phyloP scores from a whole-genome alignment of 2,329 filamentous ascomycete genomes.

The Delphinella strobiligena region DNA sequence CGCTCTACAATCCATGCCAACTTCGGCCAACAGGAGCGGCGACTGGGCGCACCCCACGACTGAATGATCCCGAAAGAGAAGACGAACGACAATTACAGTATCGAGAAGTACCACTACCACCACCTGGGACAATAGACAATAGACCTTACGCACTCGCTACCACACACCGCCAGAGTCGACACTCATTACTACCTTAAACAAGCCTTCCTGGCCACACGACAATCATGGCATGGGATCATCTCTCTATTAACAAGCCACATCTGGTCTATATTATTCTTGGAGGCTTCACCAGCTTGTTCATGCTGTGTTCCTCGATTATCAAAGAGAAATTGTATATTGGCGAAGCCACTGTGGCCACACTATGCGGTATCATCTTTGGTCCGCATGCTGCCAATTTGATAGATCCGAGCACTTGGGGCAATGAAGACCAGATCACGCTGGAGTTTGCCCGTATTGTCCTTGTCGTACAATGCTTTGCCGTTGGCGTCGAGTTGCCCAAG shows the following conservation, averaged over 20 bases:
- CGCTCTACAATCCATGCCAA: not conserved
- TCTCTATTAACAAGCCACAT: constrained; percentile 85
- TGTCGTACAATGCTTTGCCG: constrained; percentile 84
- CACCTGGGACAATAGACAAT: too few species aligned
- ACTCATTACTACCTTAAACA: too few species aligned
- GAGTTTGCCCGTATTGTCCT: constrained; percentile 84
- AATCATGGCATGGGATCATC: constrained; percentile 66
- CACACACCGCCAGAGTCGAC: too few species aligned
- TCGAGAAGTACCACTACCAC: not conserved
- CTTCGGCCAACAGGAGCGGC: constrained; percentile 24
- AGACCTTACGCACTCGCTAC: too few species aligned
- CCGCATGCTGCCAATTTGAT: constrained; percentile 75
- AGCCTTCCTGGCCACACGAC: too few species aligned
- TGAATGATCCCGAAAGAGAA: constrained; percentile 28
- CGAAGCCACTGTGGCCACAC: constrained; percentile 85
- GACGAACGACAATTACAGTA: constrained; percentile 6
- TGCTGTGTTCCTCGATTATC: constrained; percentile 95
- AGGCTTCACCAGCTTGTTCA: constrained; percentile 94
- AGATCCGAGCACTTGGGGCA: constrained; percentile 65
- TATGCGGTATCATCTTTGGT: constrained; percentile 81
- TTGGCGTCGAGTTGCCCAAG: constrained; percentile 80
- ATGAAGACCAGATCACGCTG: constrained; percentile 72
- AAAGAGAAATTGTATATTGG: constrained; percentile 98
- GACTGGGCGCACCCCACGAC: constrained; percentile 35
- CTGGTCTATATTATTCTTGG: constrained; percentile 97